Base-by-base conservation (phyloP, 169 alveolate species). In the Plasmodium ovale region DNA sequence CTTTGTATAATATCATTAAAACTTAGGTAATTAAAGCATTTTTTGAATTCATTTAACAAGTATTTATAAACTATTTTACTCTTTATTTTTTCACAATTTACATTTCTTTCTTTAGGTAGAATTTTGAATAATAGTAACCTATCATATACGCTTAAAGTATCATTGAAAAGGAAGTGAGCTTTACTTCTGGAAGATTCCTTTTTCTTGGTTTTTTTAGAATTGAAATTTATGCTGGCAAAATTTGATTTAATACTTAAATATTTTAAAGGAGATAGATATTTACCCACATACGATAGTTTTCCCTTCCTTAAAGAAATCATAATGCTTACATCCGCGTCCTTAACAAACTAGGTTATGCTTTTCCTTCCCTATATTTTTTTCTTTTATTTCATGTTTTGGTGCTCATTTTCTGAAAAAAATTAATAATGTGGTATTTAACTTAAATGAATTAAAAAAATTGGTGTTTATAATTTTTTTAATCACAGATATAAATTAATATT, bases 1-100 rank as follows among this genome's bases (percentile, higher is more conserved):
- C 77, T 77, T 77, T 77, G 77, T 42, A 77, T 21, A 42, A 62
- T 35, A 23, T 51, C 77, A 37, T 69, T 54, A 35, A 77, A 62
- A 44, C 77, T 42, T 44, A 77, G 39, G 62, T 39, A 77, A 67
- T 77, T 64, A 59, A 77, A 77, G 65, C 77, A 62, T 77, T 77
- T 59, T 25, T 77, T 77, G 49, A 60, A 77, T 77, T 77, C 67
- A 60, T 47, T 62, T 19, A 77, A 68, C 74, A 77, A 54, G 49
- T 77, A 77, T 77, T 60, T 77, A 68, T 77, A 77, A 25, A 77
- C 58, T 27, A 27, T 31, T 25, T 77, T 23, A 47, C 42, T 68
- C 29, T 68, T 42, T 21, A 77, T 60, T 60, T 51, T 49, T 77
- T 77, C 88, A 77, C 21, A 23, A 42, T 77, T 60, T 25, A 27